Conservation (phyloP, 2,329 filamentous ascomycete genomes). For the Kalaharituber pfeilii region DNA sequence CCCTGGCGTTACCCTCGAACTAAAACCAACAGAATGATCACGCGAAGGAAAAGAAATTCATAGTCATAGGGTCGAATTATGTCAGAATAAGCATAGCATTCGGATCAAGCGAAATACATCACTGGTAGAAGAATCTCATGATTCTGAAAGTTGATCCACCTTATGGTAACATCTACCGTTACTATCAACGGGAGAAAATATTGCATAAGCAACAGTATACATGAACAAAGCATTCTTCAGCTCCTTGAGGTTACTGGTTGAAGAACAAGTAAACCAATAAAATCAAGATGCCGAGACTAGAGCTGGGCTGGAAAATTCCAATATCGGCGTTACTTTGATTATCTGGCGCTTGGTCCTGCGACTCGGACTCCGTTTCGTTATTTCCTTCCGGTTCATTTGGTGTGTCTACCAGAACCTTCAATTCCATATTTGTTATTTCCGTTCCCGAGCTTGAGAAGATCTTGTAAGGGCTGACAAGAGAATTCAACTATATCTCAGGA, state of each 20-base stretch:
- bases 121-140: too few relatives aligned
- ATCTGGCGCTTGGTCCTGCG: not conserved
- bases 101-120: too few relatives aligned
- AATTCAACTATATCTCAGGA: not conserved
- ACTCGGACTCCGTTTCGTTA: not conserved
- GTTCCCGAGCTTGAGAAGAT: slow-evolving; percentile 6
- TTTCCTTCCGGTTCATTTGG: not conserved
- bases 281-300: not conserved
- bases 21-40: too few relatives aligned
- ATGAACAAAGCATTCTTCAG: too few relatives aligned
- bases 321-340: not conserved
- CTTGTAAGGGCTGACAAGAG: slow-evolving; percentile 6
- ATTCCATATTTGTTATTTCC: slow-evolving; percentile 6
- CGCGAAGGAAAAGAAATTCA: too few relatives aligned
- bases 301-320: not conserved
- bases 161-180: too few relatives aligned
- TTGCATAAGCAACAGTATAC: too few relatives aligned
- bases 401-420: not conserved
- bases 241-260: not conserved
- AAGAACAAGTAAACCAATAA: not conserved
- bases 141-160: too few relatives aligned
- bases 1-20: too few relatives aligned
- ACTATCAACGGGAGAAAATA: too few relatives aligned
- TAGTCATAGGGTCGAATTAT: too few relatives aligned
- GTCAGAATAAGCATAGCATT: too few relatives aligned